Evolutionary conservation across 2,329 filamentous ascomycete genomes (phyloP).

Genomic region (Fusarium floridanum): DNA sequence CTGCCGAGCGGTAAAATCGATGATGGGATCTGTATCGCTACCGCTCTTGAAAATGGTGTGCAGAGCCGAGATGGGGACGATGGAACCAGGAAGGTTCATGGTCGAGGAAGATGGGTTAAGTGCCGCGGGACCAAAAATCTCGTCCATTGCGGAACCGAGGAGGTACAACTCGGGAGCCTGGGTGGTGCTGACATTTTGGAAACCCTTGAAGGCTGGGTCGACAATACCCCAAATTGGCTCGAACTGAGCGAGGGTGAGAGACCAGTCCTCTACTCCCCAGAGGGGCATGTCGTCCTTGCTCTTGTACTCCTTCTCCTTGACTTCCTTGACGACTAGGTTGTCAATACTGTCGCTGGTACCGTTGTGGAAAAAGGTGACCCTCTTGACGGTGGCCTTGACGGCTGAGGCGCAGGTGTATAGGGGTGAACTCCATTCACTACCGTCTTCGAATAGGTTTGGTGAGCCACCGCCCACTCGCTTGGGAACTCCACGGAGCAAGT

Average conservation of each 20-base stretch:
- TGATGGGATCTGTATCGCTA: neutral
- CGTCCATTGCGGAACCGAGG: constrained; percentile 6
- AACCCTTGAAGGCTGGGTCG: constrained; percentile 28
- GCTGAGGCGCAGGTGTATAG: constrained; percentile 60
- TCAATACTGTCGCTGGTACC: constrained; percentile 52
- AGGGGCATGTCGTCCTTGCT: constrained; percentile 48
- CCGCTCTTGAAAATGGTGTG: constrained; percentile 17
- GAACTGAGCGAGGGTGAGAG: constrained; percentile 21
- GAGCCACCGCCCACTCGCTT: constrained; percentile 50
- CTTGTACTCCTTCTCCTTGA: constrained; percentile 54
- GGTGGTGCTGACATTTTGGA: constrained; percentile 30
- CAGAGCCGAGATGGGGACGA: constrained; percentile 21
- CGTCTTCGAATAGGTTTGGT: constrained; percentile 54
- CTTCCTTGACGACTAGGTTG: constrained; percentile 49
- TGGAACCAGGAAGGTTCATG: constrained; percentile 32
- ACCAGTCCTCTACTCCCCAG: constrained; percentile 51
- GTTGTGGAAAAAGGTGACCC: constrained; percentile 58
- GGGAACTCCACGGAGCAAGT: constrained; percentile 55
- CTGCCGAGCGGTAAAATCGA: constrained; percentile 20
- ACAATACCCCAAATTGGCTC: constrained; percentile 41
- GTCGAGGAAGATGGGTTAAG: neutral
- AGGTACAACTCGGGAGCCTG: constrained; percentile 29
- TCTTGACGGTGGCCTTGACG: constrained; percentile 59
- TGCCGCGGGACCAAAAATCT: neutral
- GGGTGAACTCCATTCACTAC: constrained; percentile 57